Percentiles rank a stretch among this genome's conserved stretches.
These are phyloP conservation scores for Lasiodiplodia theobromae DNA, from an alignment of 2,329 filamentous ascomycete genomes.

Conservation along the genomic window DNA sequence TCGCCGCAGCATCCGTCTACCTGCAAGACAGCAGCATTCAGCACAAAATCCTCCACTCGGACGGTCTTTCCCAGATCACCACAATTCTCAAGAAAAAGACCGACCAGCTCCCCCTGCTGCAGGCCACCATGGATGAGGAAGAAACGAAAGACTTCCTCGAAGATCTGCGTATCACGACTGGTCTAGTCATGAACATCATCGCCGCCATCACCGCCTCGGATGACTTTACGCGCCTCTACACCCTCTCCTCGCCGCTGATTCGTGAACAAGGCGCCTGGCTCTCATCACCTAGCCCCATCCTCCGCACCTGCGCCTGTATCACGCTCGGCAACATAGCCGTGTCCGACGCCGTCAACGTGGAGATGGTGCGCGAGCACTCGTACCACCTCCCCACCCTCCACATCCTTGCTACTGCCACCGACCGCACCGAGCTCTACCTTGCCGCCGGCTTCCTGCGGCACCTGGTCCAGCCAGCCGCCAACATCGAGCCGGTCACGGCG, in stretches of 20 bases:
- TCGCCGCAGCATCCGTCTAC: constrained; percentile 36
- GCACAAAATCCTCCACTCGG: constrained; percentile 40
- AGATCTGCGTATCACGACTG: constrained; percentile 24
- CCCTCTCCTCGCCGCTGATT: constrained; percentile 38
- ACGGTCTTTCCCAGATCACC: constrained; percentile 40
- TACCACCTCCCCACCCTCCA: constrained; percentile 41
- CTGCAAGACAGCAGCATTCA: constrained; percentile 46
- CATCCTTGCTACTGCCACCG: constrained; percentile 38
- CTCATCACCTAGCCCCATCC: constrained; percentile 35
- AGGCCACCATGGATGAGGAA: constrained; percentile 13
- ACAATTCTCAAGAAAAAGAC: constrained; percentile 40
- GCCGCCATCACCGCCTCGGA: constrained; percentile 43
- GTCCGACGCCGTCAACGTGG: constrained; percentile 43
- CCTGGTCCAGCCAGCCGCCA: constrained; percentile 45
- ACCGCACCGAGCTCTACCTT: constrained; percentile 44
- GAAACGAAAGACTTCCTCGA: constrained; percentile 25
- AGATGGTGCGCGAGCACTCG: constrained; percentile 44
- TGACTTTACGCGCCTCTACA: constrained; percentile 40
- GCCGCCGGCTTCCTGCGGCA: constrained; percentile 47
- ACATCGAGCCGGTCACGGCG: constrained; percentile 30
- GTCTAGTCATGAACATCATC: constrained; percentile 24
- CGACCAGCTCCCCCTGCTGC: constrained; percentile 20
- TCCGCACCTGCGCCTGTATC: constrained; percentile 44
- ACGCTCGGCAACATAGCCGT: constrained; percentile 49
- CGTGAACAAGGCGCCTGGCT: constrained; percentile 33